Percentiles rank a stretch among this genome's conserved stretches.
phyloP scores from a whole-genome alignment of 495 filamentous ascomycete genomes.

The Penicillium arizonense region DNA sequence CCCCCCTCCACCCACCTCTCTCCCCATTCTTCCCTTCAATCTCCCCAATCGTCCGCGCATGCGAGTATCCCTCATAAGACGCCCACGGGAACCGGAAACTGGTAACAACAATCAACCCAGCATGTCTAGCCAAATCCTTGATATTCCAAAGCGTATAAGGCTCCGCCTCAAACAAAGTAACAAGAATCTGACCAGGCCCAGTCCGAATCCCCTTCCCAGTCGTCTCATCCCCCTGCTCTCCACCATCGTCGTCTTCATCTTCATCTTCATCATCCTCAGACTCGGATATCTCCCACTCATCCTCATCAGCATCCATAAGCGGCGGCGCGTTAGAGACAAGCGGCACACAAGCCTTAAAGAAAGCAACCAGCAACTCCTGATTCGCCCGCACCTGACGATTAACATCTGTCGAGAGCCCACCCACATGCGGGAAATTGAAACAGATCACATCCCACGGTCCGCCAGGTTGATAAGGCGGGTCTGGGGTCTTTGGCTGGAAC shows the following conservation, averaged over 20 bases:
- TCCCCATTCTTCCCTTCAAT: slow-evolving; percentile 59
- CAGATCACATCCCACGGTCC: slow-evolving; percentile 69
- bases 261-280: slow-evolving; percentile 22
- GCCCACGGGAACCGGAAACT: slow-evolving; percentile 75
- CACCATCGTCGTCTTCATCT: slow-evolving; percentile 12
- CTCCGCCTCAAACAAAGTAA: slow-evolving; percentile 88
- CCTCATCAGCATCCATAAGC: slow-evolving; percentile 22
- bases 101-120: slow-evolving; percentile 68
- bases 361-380: slow-evolving; percentile 81
- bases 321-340: slow-evolving; percentile 44
- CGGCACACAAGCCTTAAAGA: slow-evolving; percentile 65
- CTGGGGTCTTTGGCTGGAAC: slow-evolving; percentile 13
- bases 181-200: slow-evolving; percentile 64
- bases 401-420: slow-evolving; percentile 86
- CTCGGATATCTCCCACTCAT: slow-evolving; percentile 16
- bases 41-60: slow-evolving; percentile 83
- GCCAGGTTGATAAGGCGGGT: slow-evolving; percentile 20
- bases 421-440: slow-evolving; percentile 97
- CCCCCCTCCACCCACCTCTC: slow-evolving; percentile 70
- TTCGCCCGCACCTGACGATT: slow-evolving; percentile 92
- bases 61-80: slow-evolving; percentile 81
- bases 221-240: slow-evolving; percentile 8
- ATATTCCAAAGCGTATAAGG: slow-evolving; percentile 97
- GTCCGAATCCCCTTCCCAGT: slow-evolving; percentile 23
- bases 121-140: slow-evolving; percentile 76